These are phyloP conservation scores for Neurospora sp. DNA, from an alignment of 495 filamentous ascomycete species.

Conservation along the genomic window DNA sequence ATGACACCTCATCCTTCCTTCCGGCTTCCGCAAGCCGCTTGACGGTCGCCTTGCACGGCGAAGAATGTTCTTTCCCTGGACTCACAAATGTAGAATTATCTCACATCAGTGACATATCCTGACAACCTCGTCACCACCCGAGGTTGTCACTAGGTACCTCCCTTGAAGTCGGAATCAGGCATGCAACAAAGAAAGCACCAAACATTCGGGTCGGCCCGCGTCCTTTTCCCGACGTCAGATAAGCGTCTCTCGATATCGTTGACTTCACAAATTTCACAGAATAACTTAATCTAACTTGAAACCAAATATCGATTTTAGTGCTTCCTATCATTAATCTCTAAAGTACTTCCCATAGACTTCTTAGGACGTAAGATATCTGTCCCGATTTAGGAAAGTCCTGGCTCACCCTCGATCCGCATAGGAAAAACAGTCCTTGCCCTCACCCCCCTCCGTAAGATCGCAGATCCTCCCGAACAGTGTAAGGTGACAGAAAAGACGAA, in stretches of 20 bases:
- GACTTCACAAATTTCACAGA: not conserved
- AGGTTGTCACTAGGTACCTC: not conserved
- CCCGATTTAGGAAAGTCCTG: not conserved
- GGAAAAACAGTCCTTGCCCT: not conserved
- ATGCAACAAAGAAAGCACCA: not conserved
- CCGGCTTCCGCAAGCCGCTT: not conserved
- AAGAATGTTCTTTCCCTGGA: not conserved
- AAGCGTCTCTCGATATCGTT: not conserved
- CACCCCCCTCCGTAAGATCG: not conserved
- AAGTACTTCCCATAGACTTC: not conserved
- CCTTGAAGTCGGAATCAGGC: not conserved
- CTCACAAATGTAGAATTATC: not conserved
- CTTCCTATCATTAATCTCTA: not conserved
- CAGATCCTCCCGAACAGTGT: not conserved
- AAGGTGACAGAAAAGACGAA: not conserved
- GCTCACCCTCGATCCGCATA: not conserved
- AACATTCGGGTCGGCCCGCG: not conserved
- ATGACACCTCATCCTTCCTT: not conserved
- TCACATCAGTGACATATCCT: not conserved
- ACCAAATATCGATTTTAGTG: not conserved
- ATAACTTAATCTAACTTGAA: not conserved
- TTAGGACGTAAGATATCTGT: not conserved
- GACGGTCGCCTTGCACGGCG: not conserved
- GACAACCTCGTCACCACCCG: too few relatives aligned
- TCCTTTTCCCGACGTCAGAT: not conserved